Percentiles rank a stretch among this genome's conserved stretches.
Conservation (phyloP, 805 yeast species). For the Saccharomyces cerevisiae region DNA sequence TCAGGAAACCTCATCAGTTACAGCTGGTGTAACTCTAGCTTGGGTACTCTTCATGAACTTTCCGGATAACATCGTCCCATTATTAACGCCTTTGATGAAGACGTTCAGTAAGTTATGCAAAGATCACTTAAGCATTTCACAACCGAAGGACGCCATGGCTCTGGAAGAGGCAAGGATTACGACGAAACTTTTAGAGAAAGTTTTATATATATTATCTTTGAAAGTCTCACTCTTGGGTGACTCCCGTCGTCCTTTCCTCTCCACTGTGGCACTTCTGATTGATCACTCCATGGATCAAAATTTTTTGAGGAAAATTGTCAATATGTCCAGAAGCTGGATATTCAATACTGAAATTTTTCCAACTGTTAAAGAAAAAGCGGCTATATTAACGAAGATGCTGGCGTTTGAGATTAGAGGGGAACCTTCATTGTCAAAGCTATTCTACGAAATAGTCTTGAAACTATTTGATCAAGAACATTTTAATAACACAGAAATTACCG, state of each 20-base stretch:
- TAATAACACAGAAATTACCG: constrained; percentile 80
- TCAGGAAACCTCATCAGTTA: constrained; percentile 60
- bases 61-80: constrained; percentile 66
- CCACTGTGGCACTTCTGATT: constrained; percentile 79
- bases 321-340: constrained; percentile 81
- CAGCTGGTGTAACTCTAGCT: constrained; percentile 76
- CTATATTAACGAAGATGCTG: constrained; percentile 86
- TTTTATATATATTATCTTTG: constrained; percentile 66
- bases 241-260: constrained; percentile 80
- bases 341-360: constrained; percentile 85
- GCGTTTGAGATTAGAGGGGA: constrained; percentile 86
- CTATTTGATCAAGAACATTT: constrained; percentile 75
- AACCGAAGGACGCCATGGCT: constrained; percentile 33
- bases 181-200: constrained; percentile 64
- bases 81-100: constrained; percentile 71
- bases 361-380: constrained; percentile 92
- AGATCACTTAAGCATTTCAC: constrained; percentile 63
- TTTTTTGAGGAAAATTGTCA: constrained; percentile 64
- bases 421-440: constrained; percentile 63
- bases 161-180: constrained; percentile 76
- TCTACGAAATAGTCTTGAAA: constrained; percentile 78
- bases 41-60: constrained; percentile 74
- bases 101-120: constrained; percentile 84
- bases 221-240: constrained; percentile 86
- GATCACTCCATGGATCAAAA: constrained; percentile 79